These are phyloP conservation scores for Atkinsonella hypoxylon DNA, from an alignment of 2,329 filamentous ascomycete species.

Conservation along the genomic window DNA sequence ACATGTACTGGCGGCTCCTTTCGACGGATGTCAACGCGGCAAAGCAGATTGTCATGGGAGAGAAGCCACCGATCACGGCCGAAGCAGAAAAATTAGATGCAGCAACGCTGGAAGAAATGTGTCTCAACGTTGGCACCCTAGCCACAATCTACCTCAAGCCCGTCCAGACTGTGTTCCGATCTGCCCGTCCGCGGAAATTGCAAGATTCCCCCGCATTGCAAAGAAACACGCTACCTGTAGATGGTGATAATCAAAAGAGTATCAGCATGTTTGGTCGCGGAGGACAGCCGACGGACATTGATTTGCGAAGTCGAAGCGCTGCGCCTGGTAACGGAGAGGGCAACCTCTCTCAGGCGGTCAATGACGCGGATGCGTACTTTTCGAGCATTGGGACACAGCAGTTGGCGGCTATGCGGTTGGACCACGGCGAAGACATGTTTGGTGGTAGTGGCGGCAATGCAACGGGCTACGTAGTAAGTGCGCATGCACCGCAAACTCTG, in stretches of 20 bases:
- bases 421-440: constrained; percentile 49
- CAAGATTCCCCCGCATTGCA: constrained; percentile 80
- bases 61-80: constrained; percentile 91
- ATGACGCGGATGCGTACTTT: constrained; percentile 84
- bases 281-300: constrained; percentile 38
- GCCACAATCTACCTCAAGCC: constrained; percentile 97
- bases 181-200: constrained; percentile 67
- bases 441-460: constrained; percentile 43
- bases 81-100: constrained; percentile 92
- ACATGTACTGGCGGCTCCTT: constrained; percentile 98
- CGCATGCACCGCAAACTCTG: constrained; percentile 65
- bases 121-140: constrained; percentile 86
- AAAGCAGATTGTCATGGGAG: constrained; percentile 86
- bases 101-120: constrained; percentile 89
- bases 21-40: constrained; percentile 84
- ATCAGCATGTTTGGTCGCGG: constrained; percentile 46
- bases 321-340: constrained; percentile 18
- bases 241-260: constrained; percentile 43
- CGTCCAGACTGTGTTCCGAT: constrained; percentile 91
- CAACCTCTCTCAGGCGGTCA: constrained; percentile 59
- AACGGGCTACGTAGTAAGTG: constrained; percentile 63
- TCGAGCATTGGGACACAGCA: constrained; percentile 61
- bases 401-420: constrained; percentile 60
- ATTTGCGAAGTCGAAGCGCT: constrained; percentile 26
- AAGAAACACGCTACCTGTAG: constrained; percentile 48